Base-by-base conservation (phyloP, 495 filamentous ascomycete genomes). In the Aspergillus bridgeri region DNA sequence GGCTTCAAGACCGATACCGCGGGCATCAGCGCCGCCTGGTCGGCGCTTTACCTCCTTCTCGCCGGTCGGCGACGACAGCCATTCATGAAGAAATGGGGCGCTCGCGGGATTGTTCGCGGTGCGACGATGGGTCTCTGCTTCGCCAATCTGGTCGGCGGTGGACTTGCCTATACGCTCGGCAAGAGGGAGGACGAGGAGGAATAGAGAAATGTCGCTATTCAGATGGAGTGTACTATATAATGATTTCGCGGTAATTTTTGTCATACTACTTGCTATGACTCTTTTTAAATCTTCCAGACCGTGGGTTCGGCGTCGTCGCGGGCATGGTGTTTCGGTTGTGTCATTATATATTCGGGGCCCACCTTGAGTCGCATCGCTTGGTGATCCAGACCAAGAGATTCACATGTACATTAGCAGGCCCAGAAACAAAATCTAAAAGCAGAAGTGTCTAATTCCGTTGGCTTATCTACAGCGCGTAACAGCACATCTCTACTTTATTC, bases 21-120 rank as follows among this genome's bases (percentile, higher is more conserved):
- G 0, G 94, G 92, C 25, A 79, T 92, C 51, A 89, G 85, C 13
- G 91, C 89, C 18, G 91, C 93, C 3, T 96, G 90, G 85, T 91
- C 87, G 42, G 90, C 86, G 4, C 74, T 96, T 20, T 98, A 98
- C 69, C 75, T 92, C 17, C 71, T 97, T 9, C 77, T 92, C 45
- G 92, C 90, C 21, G 71, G 81, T 58, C 81, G 90, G 54, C 80
- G 88, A 58, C 81, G 79, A 55, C 83, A 83, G 55, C 77, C 72
- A 47, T 65, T 80, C 42, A 74, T 85, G 62, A 81, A 78, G 58
- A 87, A 83, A 67, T 87, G 89, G 69, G 81, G 83, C 18, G 71
- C 81, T 23, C 80, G 89, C 49, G 91, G 92, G 2, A 70, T 86
- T 42, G 81, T 92, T 46, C 80, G 91, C 51, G 85, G 88, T 29